phyloP scores from a whole-genome alignment of 2,329 filamentous ascomycete species.

The Trichoderma koningiopsis region DNA sequence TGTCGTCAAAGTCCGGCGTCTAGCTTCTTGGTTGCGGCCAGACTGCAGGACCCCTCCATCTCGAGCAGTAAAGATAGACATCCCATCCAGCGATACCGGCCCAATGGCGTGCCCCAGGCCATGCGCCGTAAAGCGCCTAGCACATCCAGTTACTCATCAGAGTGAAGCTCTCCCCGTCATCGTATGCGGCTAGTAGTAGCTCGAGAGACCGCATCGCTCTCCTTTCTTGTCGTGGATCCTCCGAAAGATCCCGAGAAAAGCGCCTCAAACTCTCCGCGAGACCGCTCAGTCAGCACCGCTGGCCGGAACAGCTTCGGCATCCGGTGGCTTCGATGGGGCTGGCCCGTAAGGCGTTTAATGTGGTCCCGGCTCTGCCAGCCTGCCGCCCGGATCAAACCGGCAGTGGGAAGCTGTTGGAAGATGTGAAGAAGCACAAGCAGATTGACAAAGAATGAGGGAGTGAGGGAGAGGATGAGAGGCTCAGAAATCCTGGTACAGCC shows the following conservation, averaged over 20 bases:
- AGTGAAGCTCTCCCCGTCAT: not conserved
- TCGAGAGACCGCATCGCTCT: not conserved
- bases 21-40: not conserved
- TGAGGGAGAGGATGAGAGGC: not conserved
- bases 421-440: not conserved
- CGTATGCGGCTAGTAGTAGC: not conserved
- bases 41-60: not conserved
- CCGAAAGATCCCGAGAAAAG: conserved; percentile 16
- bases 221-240: not conserved
- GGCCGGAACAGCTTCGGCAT: conserved; percentile 24
- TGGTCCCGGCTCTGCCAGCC: not conserved
- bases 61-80: not conserved
- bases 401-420: not conserved
- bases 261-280: conserved; percentile 11
- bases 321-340: conserved; percentile 9
- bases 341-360: not conserved
- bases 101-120: not conserved
- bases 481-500: not conserved
- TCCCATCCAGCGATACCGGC: conserved; percentile 13
- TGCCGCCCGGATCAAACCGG: conserved; percentile 20
- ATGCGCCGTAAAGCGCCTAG: not conserved
- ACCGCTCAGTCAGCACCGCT: conserved; percentile 10
- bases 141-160: not conserved
- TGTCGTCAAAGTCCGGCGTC: not conserved
- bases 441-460: not conserved